Evolutionary conservation across 768 basidiomycete genomes (phyloP).

Genomic region (Saitozyma podzolica): DNA sequence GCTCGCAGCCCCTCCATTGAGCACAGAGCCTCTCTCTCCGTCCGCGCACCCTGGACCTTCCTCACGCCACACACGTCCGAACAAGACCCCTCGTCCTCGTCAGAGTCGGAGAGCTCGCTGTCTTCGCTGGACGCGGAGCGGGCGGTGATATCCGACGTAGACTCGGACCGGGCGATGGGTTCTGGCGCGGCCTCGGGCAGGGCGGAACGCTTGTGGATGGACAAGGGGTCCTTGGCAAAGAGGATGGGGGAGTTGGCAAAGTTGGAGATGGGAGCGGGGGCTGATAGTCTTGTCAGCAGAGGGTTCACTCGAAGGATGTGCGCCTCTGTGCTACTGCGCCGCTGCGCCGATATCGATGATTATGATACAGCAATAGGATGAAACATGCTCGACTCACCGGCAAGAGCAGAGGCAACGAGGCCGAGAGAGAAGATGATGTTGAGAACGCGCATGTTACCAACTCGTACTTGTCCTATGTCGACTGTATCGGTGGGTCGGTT

Average conservation of each 20-base stretch:
- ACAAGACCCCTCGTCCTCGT: slow-evolving; percentile 19
- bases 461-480: neutral
- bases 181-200: slow-evolving; percentile 5
- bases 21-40: slow-evolving; percentile 39
- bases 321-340: neutral
- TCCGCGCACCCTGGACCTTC: slow-evolving; percentile 29
- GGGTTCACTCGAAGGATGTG: neutral
- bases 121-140: neutral
- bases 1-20: slow-evolving; percentile 25
- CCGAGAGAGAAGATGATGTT: slow-evolving; percentile 23
- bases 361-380: neutral
- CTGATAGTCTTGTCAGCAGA: neutral
- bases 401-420: slow-evolving; percentile 19
- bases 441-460: slow-evolving; percentile 22
- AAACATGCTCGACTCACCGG: slow-evolving; percentile 19
- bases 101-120: slow-evolving; percentile 7
- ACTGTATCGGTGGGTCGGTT: too few relatives aligned
- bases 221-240: slow-evolving; percentile 30
- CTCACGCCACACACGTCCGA: slow-evolving; percentile 22
- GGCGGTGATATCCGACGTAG: neutral
- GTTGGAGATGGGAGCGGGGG: slow-evolving; percentile 1
- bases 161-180: slow-evolving; percentile 1
- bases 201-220: slow-evolving; percentile 25
- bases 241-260: slow-evolving; percentile 9
- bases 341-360: neutral